Evolutionary conservation across 768 basidiomycete genomes (phyloP), one percentile per base, ranked within the genome.

Genomic region (Inosperma sp.): DNA sequence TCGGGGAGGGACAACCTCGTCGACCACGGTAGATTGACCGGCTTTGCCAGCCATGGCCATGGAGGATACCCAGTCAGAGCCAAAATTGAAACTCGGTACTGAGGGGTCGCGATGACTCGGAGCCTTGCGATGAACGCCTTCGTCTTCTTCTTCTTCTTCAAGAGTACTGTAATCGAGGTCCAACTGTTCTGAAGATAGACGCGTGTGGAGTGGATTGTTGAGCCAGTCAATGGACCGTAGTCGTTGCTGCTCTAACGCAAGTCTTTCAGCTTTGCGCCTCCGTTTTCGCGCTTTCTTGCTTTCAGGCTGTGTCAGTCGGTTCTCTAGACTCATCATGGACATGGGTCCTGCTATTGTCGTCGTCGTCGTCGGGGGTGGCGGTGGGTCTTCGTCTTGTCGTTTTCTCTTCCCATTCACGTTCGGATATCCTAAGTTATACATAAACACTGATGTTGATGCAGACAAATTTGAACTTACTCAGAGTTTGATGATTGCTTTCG

Each of bases 281-380:
- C 71, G 63, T 56, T 76, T 77, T 51, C 67, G 68, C 13, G 69
- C 67, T 48, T 72, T 75, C 60, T 74, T 75, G 40, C 67, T 65
- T 54, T 65, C 65, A 7, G 52, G 56, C 25, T 59, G 58, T 3
- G 64, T 57, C 27, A 63, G 51, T 21, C 62, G 61, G 41, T 59
- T 63, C 27, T 59, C 62, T 13, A 62, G 47, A 31, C 52, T 59
- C 7, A 27, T 26, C 14, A 7, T 14, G 22, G 16, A 16, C 3
- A 7, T 19, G 14, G 17, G 7, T 9, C 27, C 14, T 14, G 49
- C 8, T 21, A 44, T 8, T 1, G 21, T 17, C n/a, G 3, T 35
- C 21, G 21, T 14, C 12, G 21, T 14, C 1, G n/a, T 12, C 23
- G 23, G 21, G 2, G 22, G 21, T 12, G 16, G 5, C 4, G 23